Percentiles rank a stretch among this genome's conserved stretches.
phyloP scores from a whole-genome alignment of 768 basidiomycete species.

The Suillus hirtellus region DNA sequence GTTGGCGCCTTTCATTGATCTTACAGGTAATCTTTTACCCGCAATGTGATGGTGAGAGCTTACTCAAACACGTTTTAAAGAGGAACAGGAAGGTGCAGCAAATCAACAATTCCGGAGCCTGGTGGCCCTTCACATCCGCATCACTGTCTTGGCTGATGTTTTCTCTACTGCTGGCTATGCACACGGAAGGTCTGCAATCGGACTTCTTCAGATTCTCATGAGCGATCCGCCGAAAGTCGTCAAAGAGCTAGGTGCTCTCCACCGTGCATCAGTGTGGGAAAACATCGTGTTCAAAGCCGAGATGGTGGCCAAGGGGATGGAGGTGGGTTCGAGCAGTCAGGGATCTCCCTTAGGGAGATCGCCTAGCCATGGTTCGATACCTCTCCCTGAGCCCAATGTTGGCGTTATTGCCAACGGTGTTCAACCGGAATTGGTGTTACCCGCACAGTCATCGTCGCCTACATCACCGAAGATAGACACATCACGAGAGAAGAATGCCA shows the following conservation, averaged over 20 bases:
- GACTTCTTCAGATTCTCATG: constrained; percentile 75
- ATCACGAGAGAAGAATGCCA: constrained; percentile 64
- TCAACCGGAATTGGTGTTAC: constrained; percentile 24
- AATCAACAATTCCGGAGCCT: constrained; percentile 72
- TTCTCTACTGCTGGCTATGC: constrained; percentile 82
- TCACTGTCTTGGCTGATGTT: constrained; percentile 83
- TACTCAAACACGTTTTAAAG: constrained; percentile 30
- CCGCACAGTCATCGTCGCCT: constrained; percentile 25
- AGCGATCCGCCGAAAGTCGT: constrained; percentile 63
- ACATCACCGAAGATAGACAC: constrained; percentile 41
- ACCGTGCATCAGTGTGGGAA: constrained; percentile 85
- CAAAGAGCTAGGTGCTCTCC: constrained; percentile 71
- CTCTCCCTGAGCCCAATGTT: constrained; percentile 42
- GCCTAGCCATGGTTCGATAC: constrained; percentile 42
- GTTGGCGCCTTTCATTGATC: constrained; percentile 63
- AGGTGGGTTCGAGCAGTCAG: constrained; percentile 42
- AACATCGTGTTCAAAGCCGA: constrained; percentile 75
- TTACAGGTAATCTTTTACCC: constrained; percentile 37
- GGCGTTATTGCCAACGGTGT: constrained; percentile 33
- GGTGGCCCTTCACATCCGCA: constrained; percentile 73
- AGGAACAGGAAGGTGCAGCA: constrained; percentile 46
- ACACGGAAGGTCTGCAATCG: constrained; percentile 74
- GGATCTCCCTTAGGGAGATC: constrained; percentile 51
- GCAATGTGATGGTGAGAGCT: constrained; percentile 1
- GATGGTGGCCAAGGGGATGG: constrained; percentile 54